Percentiles rank a stretch among this genome's conserved stretches.
Evolutionary conservation across 2,329 filamentous ascomycete genomes (phyloP).

Genomic region (Penicillium sp.): DNA sequence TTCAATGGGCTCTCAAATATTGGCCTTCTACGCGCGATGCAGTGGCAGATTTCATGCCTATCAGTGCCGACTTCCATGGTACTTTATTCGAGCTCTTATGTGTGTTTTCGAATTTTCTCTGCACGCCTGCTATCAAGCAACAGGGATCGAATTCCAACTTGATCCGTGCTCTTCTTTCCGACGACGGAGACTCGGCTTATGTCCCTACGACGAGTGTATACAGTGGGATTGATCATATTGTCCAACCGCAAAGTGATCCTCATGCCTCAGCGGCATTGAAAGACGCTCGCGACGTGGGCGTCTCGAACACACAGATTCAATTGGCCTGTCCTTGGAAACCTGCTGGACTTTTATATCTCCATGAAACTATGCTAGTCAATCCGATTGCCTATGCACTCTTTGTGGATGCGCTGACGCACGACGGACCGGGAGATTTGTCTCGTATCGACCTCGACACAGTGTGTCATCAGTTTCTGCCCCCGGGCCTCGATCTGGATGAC

Average conservation of each 20-base stretch:
- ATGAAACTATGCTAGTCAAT: constrained; percentile 50
- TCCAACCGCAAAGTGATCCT: constrained; percentile 46
- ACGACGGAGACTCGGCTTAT: constrained; percentile 49
- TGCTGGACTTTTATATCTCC: constrained; percentile 46
- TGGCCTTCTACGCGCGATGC: constrained; percentile 20
- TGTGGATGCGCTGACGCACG: constrained; percentile 47
- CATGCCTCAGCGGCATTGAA: constrained; percentile 43
- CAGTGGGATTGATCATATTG: constrained; percentile 48
- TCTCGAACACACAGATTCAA: constrained; percentile 50
- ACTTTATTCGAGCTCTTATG: constrained; percentile 38
- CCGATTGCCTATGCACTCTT: constrained; percentile 40
- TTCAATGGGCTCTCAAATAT: constrained; percentile 52
- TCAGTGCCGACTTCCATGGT: constrained; percentile 51
- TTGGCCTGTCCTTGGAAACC: constrained; percentile 33
- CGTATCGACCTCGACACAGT: constrained; percentile 35
- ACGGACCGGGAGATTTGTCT: constrained; percentile 41
- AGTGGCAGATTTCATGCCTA: constrained; percentile 48
- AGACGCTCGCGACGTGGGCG: constrained; percentile 43
- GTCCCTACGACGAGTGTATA: constrained; percentile 53
- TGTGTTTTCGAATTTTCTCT: constrained; percentile 20
- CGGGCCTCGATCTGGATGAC: constrained; percentile 35
- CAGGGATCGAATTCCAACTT: constrained; percentile 23
- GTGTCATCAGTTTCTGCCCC: constrained; percentile 33
- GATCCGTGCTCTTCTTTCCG: constrained; percentile 34
- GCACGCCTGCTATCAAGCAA: constrained; percentile 44